Evolutionary conservation across 2,329 filamentous ascomycete species (phyloP).

Genomic region (Elsinoe australis): DNA sequence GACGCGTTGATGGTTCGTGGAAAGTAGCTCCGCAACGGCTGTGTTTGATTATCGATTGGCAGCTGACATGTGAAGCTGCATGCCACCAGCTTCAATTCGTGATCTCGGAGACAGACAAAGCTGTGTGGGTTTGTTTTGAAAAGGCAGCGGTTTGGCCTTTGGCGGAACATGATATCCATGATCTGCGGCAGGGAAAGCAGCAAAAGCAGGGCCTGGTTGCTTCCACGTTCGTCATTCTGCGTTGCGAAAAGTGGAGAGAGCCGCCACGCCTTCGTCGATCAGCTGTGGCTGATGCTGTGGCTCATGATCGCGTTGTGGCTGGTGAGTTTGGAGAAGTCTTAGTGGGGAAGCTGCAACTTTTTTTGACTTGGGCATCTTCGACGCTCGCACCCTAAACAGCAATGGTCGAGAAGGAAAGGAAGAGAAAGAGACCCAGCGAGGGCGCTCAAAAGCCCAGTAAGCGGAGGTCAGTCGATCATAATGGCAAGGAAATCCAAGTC

Average conservation of each 20-base stretch:
- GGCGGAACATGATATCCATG: constrained; percentile 7
- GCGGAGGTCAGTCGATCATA: constrained; percentile 25
- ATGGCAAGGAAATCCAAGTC: constrained; percentile 25
- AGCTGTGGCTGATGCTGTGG: constrained; percentile 1
- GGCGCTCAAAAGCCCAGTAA: constrained; percentile 38
- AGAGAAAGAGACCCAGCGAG: constrained; percentile 44
- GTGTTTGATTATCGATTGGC: constrained; percentile 8
- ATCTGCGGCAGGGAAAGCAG: constrained; percentile 1
- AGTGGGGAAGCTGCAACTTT: background rate
- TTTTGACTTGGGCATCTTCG: too few relatives aligned
- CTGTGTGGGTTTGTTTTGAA: too few relatives aligned
- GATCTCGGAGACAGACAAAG: too few relatives aligned
- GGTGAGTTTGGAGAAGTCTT: background rate
- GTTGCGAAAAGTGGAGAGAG: constrained; percentile 9
- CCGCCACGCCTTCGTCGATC: background rate
- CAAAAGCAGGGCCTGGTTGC: constrained; percentile 11
- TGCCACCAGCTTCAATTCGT: too few relatives aligned
- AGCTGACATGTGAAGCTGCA: constrained; percentile 8
- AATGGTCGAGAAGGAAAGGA: constrained; percentile 39
- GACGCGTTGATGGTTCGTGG: constrained; percentile 7
- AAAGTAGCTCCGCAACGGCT: constrained; percentile 4
- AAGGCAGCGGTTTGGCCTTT: background rate
- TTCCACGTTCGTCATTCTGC: constrained; percentile 9
- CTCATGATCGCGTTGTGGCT: background rate
- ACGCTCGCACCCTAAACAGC: too few relatives aligned